These are phyloP conservation scores for Solanum appendiculatum DNA, from an alignment of 257 asterid genomes.

Conservation along the genomic window DNA sequence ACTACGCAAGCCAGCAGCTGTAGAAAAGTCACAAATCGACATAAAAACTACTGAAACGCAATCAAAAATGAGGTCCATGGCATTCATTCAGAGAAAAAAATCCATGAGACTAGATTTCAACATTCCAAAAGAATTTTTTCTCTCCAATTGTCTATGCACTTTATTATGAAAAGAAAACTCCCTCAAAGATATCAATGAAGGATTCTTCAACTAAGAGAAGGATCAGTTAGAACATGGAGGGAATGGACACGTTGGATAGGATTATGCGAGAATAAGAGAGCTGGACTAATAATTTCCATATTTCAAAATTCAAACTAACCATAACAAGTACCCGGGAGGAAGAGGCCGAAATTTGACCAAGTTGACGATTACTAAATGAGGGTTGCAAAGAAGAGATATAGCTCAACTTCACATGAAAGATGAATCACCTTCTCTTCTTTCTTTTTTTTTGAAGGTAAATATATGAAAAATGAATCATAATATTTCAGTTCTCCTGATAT, in stretches of 20 bases:
- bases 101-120: neutral
- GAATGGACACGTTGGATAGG: neutral
- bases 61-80: neutral
- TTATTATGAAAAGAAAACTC: neutral
- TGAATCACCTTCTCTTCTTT: neutral
- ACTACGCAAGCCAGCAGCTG: conserved; percentile 79
- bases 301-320: neutral
- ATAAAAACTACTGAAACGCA: neutral
- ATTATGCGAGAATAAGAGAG: neutral
- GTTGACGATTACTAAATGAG: neutral
- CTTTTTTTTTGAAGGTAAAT: neutral
- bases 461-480: neutral
- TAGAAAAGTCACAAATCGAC: neutral
- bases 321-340: neutral
- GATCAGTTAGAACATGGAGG: neutral
- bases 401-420: neutral
- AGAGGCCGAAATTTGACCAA: neutral
- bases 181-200: neutral
- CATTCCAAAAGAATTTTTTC: neutral
- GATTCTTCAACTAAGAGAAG: neutral
- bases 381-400: neutral
- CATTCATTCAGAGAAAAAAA: neutral
- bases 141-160: neutral
- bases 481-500: neutral
- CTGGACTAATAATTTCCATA: neutral